Evolutionary conservation across 2,329 filamentous ascomycete species (phyloP).

Genomic region (Apiospora pterosperma): DNA sequence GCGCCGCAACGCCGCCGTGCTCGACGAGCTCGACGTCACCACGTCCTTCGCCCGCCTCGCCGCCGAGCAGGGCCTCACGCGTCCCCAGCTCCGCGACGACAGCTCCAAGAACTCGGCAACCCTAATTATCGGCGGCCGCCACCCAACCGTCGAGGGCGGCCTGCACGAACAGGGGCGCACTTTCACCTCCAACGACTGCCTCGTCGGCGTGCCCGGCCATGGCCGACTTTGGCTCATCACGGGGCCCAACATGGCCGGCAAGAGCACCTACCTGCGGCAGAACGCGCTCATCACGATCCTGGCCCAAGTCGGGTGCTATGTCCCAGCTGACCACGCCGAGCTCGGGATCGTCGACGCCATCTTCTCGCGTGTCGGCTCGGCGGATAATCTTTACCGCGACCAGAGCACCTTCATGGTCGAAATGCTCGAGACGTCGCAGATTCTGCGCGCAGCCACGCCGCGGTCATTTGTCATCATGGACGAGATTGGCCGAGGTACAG

Average conservation of each 20-base stretch:
- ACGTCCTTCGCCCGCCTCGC: constrained; percentile 83
- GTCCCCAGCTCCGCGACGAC: constrained; percentile 60
- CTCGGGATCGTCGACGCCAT: constrained; percentile 94
- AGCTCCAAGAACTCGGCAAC: constrained; percentile 41
- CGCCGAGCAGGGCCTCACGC: constrained; percentile 65
- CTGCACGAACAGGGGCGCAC: constrained; percentile 73
- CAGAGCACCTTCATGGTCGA: constrained; percentile 99
- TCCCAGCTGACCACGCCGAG: constrained; percentile 82
- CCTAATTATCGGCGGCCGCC: constrained; percentile 79
- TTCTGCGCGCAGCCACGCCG: constrained; percentile 78
- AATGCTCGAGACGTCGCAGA: constrained; percentile 94
- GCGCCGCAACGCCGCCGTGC: constrained; percentile 81
- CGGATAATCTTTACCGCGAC: constrained; percentile 90
- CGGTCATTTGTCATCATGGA: constrained; percentile 97
- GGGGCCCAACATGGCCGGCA: constrained; percentile 97
- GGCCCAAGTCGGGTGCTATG: constrained; percentile 88
- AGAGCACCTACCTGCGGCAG: constrained; percentile 92
- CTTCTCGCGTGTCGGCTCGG: constrained; percentile 89
- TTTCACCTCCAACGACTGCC: constrained; percentile 85
- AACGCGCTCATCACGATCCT: constrained; percentile 93
- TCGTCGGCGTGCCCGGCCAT: constrained; percentile 66
- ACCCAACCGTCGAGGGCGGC: constrained; percentile 87
- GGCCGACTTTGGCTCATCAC: constrained; percentile 66
- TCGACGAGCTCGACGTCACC: constrained; percentile 90
- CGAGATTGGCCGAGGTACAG: constrained; percentile 92